A percentile compares a stretch with the other conserved stretches of the same genome.
Evolutionary conservation across 306 rosid genomes (phyloP).

Genomic region (Sicyos baderoa): DNA sequence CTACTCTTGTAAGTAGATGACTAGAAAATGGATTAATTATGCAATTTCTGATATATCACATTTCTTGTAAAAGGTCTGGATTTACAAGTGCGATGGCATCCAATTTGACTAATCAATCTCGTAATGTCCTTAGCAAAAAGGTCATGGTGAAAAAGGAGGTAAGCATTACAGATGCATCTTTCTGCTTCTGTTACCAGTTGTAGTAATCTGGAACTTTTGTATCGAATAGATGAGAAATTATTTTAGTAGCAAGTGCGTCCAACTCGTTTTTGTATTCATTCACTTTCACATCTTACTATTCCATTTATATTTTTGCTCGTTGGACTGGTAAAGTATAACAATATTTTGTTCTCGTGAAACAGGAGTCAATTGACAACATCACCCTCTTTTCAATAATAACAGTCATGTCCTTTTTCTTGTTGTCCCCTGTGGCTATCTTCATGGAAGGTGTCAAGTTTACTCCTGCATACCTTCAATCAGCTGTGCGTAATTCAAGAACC

Average conservation of each 20-base stretch:
- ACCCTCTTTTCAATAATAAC: slow-evolving; percentile 92
- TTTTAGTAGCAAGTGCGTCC: neutral
- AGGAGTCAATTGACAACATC: slow-evolving; percentile 88
- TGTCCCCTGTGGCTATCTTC: slow-evolving; percentile 54
- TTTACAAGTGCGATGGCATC: slow-evolving; percentile 99
- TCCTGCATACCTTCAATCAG: slow-evolving; percentile 59
- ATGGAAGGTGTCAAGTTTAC: slow-evolving; percentile 82
- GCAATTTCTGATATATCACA: slow-evolving; percentile 14
- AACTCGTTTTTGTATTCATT: neutral
- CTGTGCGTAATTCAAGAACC: slow-evolving; percentile 49
- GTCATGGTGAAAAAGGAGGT: slow-evolving; percentile 84
- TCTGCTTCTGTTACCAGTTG: slow-evolving; percentile 12
- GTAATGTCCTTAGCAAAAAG: slow-evolving; percentile 95
- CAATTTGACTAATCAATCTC: slow-evolving; percentile 85
- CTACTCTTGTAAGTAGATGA: neutral
- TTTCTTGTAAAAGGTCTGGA: slow-evolving; percentile 56
- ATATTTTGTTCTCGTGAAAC: slow-evolving; percentile 17
- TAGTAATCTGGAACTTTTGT: slow-evolving; percentile 1
- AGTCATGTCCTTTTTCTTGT: slow-evolving; percentile 76
- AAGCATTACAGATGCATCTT: slow-evolving; percentile 2
- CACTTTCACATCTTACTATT: neutral
- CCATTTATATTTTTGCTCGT: neutral
- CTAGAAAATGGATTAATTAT: neutral
- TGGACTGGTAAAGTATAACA: slow-evolving; percentile 4
- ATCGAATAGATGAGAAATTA: neutral